Evolutionary conservation across 2,329 filamentous ascomycete species (phyloP).

Genomic region (Paecilomyces formosus): DNA sequence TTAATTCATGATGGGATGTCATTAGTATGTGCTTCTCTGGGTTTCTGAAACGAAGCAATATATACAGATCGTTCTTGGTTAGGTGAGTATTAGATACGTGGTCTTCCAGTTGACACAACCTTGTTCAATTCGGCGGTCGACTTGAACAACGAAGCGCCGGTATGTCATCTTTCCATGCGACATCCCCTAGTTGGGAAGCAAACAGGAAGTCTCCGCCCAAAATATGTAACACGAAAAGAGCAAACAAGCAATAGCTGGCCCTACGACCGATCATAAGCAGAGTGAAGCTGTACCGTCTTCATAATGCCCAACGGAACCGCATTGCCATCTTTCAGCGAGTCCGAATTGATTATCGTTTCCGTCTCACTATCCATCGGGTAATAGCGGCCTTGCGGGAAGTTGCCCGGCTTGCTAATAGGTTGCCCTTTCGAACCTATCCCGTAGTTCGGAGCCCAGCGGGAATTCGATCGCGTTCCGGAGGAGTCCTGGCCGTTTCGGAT

Average conservation of each 20-base stretch:
- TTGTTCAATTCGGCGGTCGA: too few relatives aligned
- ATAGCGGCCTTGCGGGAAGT: background rate
- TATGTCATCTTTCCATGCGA: background rate
- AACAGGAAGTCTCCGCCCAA: background rate
- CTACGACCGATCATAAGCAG: background rate
- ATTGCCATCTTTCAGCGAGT: background rate
- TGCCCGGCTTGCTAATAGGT: background rate
- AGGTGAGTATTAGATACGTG: too few relatives aligned
- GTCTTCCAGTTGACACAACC: too few relatives aligned
- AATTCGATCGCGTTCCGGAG: background rate
- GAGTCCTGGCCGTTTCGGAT: constrained; percentile 1
- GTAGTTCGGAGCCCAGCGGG: background rate
- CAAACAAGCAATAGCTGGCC: background rate
- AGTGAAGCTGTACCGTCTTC: background rate
- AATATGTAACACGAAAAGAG: background rate
- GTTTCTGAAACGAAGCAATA: too few relatives aligned
- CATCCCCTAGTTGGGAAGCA: background rate
- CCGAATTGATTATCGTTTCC: constrained; percentile 1
- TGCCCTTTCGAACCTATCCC: background rate
- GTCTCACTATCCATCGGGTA: background rate
- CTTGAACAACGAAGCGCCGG: too few relatives aligned
- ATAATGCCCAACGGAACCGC: constrained; percentile 1
- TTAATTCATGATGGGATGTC: too few relatives aligned
- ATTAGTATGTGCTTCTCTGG: too few relatives aligned
- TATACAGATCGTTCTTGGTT: too few relatives aligned